Evolutionary conservation across 1,284 basidiomycete species (phyloP).

Genomic region (Ceratobasidium sp.): DNA sequence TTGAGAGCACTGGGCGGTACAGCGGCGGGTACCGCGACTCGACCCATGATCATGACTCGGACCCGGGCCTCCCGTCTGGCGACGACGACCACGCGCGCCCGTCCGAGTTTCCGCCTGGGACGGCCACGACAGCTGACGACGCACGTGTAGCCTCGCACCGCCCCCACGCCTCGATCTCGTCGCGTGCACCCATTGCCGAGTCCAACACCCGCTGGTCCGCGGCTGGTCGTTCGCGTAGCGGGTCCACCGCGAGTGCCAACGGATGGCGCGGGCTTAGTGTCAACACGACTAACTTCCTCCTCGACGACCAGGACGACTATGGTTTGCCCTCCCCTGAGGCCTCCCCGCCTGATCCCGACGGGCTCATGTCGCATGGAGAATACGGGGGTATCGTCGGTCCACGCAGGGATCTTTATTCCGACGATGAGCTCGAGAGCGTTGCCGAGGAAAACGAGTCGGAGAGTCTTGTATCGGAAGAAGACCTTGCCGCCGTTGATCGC

Average conservation of each 20-base stretch:
- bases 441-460: constrained; percentile 40
- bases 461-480: constrained; percentile 52
- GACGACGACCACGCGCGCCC: constrained; percentile 13
- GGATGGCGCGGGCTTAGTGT: background rate
- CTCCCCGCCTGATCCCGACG: constrained; percentile 35
- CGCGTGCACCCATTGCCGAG: constrained; percentile 29
- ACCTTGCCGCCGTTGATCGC: constrained; percentile 57
- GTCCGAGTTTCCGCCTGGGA: constrained; percentile 27
- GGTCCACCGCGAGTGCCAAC: constrained; percentile 12
- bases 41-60: background rate
- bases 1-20: background rate
- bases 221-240: constrained; percentile 15
- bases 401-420: constrained; percentile 34
- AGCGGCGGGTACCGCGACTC: background rate
- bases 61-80: background rate
- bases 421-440: constrained; percentile 41
- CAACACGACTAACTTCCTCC: constrained; percentile 1
- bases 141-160: constrained; percentile 17
- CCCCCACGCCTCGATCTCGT: constrained; percentile 27
- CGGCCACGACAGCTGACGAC: constrained; percentile 35
- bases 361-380: constrained; percentile 35
- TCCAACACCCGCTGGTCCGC: constrained; percentile 37
- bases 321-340: constrained; percentile 26
- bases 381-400: constrained; percentile 39
- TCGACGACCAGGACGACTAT: constrained; percentile 35